Percentiles rank a stretch among this genome's conserved stretches.
phyloP scores from a whole-genome alignment of 2,329 filamentous ascomycete genomes.

The Hymenoscyphus fructigenus region DNA sequence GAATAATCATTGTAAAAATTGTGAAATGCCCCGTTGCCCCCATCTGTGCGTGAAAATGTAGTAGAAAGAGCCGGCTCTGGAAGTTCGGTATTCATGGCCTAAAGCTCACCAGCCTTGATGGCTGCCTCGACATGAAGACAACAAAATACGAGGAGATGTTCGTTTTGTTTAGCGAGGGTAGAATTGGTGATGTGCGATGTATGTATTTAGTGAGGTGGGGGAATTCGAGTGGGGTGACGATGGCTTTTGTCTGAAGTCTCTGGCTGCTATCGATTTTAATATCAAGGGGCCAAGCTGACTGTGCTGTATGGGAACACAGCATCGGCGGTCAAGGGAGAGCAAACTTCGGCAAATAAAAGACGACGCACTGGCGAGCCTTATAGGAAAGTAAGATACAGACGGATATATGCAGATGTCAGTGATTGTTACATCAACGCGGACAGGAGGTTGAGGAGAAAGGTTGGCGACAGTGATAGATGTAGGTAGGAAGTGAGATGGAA shows the following conservation, averaged over 20 bases:
- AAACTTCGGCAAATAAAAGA: neutral
- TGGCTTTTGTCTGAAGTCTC: neutral
- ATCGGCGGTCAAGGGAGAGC: neutral
- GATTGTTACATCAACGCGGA: neutral
- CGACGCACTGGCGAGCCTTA: neutral
- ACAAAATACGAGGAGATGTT: neutral
- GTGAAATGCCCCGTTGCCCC: slow-evolving; percentile 69
- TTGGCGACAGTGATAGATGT: neutral
- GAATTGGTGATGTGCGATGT: neutral
- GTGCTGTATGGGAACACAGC: neutral
- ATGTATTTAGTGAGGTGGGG: neutral
- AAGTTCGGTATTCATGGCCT: slow-evolving; percentile 25
- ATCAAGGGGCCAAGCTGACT: slow-evolving; percentile 1
- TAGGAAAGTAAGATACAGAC: neutral
- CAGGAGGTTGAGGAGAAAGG: neutral
- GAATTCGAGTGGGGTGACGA: neutral
- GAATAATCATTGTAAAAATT: slow-evolving; percentile 59
- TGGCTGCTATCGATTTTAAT: neutral
- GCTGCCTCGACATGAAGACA: neutral
- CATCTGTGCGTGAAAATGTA: slow-evolving; percentile 44
- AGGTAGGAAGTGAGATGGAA: neutral
- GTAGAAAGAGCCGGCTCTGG: slow-evolving; percentile 27
- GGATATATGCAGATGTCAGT: neutral
- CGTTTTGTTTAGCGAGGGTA: neutral
- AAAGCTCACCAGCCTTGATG: slow-evolving; percentile 13